Base-by-base conservation (phyloP, 2,329 filamentous ascomycete species). In the Capronia epimyces region DNA sequence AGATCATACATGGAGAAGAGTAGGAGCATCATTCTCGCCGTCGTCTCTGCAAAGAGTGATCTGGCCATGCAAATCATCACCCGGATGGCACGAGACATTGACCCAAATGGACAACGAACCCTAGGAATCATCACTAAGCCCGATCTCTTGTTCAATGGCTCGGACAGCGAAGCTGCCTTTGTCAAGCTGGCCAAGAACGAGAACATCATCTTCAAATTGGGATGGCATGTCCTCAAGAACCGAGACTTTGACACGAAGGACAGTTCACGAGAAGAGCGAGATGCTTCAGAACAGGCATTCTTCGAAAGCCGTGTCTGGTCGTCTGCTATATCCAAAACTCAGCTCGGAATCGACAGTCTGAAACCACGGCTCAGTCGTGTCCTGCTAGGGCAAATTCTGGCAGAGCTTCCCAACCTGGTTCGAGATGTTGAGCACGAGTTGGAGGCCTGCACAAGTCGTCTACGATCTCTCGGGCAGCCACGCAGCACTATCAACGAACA, bases 1-100 rank as follows among this genome's bases (percentile, higher is more conserved):
- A 52, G 64, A 40, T 54, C 50, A 0, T 86, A 86, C 57, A 81
- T 86, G 71, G 60, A 61, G n/a, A 71, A 76, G 22, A 62, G 67
- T 10, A 72, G 79, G n/a, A 83, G 73, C 58, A 80, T 85, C 47
- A 79, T 83, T 1, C 65, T 84, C 0, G 75, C 78, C 0, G 70
- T 81, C 0, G 65, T 81, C 1, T 69, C 73, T 0, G 77, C 77
- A 1, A 74, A 69, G 29, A 67, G 68, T 12, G 72, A 81, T 36
- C 70, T 74, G 56, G 77, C 77, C 4, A 77, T 81, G 25, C 82
- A 87, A 59, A 67, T 73, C 8, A 75, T 86, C 3, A 66, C 80
- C 0, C 70, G 76, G 10, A 74, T 72, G 10, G 72, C 70, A 2
- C 66, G 68, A 15, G 59, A 52, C 1, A 65, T 64, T 49, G 70